A percentile compares a stretch with the other conserved stretches of the same genome.
phyloP scores from a whole-genome alignment of 331 rosid genomes.

The Quercus lobata region DNA sequence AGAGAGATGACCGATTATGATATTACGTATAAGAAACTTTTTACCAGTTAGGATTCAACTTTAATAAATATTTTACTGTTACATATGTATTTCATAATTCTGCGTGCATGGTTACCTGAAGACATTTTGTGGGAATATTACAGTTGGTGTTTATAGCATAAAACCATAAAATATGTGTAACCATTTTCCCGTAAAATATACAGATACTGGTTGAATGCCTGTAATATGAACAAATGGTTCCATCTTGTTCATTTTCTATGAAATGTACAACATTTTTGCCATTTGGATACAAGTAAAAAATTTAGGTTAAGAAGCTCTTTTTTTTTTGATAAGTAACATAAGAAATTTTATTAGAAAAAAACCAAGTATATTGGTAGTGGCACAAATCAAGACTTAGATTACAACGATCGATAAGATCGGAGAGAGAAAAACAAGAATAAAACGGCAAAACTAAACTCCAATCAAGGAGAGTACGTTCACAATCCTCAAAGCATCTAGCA shows the following conservation, averaged over 20 bases:
- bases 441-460: too few relatives aligned
- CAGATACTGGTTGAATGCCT: not conserved
- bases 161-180: not conserved
- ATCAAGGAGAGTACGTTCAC: too few relatives aligned
- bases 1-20: slow-evolving; percentile 20
- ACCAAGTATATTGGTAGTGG: too few relatives aligned
- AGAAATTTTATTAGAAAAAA: too few relatives aligned
- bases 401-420: too few relatives aligned
- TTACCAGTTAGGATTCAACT: not conserved
- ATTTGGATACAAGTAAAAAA: not conserved
- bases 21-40: not conserved
- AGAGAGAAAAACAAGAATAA: too few relatives aligned
- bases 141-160: not conserved
- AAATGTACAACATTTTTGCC: not conserved
- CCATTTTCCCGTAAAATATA: not conserved
- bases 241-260: not conserved
- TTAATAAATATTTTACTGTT: not conserved
- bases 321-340: too few relatives aligned
- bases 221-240: not conserved
- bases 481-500: too few relatives aligned
- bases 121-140: not conserved
- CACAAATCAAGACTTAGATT: too few relatives aligned
- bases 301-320: too few relatives aligned
- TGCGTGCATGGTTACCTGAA: not conserved
- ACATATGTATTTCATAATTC: not conserved